Evolutionary conservation across 768 basidiomycete genomes (phyloP), one percentile per base, ranked within the genome.

Genomic region (Zangia roseola): DNA sequence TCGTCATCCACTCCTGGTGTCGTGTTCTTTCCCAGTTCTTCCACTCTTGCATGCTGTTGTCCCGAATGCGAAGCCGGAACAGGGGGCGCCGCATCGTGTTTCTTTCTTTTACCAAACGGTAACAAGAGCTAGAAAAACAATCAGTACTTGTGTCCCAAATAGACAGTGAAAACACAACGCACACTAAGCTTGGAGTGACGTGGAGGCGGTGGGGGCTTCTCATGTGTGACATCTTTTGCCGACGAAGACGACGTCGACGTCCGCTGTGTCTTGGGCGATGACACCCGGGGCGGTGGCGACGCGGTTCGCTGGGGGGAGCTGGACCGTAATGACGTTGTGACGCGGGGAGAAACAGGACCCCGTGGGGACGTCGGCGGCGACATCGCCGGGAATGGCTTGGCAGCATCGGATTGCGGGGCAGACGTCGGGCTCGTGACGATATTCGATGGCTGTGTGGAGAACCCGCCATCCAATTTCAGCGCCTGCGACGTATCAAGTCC

Each of bases 111-210:
- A 30, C 83, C 82, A 59, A 92, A 92, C 0, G 88, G 88, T 50
- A 92, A 67, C 45, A 87, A 89, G 55, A 92, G 78, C 89, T 58
- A 30, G 43, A 55, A 41, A 37, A 13, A 17, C 39, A 16, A 47
- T 58, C 45, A 52, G 39, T 56, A 23, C 52, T 41, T 37, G 31
- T 13, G 9, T 40, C 43, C 37, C 5, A 30, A 28, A 42, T 50
- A 49, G 17, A 24, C 28, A 30, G 38, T n/a, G 40, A 35, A 40
- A 25, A 38, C 31, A 52, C 5, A 10, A 78, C 86, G 72, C 70
- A 91, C 89, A 55, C 86, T 91, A 45, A 90, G 71, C 64, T 88
- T 88, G 24, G 88, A 88, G 56, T 81, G 80, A 52, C 83, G 77
- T 41, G 77, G 66, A 2, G 72, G 58, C n/a, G 79, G 66, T 19